Conservation (phyloP, 2,329 filamentous ascomycete genomes). For the Diplodia scrobiculata region DNA sequence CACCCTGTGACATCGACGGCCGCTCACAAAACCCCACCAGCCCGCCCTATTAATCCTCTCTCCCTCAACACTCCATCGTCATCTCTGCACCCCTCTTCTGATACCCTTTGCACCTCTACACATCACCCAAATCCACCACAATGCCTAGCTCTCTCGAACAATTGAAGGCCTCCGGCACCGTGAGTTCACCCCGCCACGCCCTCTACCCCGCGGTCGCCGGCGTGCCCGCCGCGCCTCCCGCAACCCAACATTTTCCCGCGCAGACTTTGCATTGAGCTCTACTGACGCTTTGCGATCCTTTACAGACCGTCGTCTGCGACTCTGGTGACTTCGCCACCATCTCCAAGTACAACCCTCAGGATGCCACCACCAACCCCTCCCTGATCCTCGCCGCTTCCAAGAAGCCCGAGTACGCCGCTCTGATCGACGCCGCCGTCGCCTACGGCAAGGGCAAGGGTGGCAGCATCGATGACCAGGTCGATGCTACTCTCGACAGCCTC, state of each 20-base stretch:
- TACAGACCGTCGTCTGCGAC: conserved; percentile 90
- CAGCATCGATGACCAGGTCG: conserved; percentile 77
- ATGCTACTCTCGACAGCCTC: conserved; percentile 86
- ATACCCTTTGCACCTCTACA: conserved; percentile 6
- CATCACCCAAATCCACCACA: conserved; percentile 32
- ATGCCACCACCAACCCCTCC: conserved; percentile 99
- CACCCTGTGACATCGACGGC: conserved; percentile 25
- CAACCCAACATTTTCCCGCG: conserved; percentile 18
- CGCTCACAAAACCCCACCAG: conserved; percentile 29
- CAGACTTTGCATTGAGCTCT: conserved; percentile 9
- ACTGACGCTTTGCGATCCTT: conserved; percentile 30
- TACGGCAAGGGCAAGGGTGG: conserved; percentile 77
- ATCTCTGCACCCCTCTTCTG: conserved; percentile 4
- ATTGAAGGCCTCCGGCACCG: conserved; percentile 94
- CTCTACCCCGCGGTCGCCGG: conserved; percentile 27
- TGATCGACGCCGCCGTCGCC: conserved; percentile 82
- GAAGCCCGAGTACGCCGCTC: conserved; percentile 91
- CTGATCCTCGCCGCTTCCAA: conserved; percentile 97
- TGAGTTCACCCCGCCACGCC: conserved; percentile 58
- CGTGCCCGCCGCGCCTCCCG: conserved; percentile 26
- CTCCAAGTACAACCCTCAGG: conserved; percentile 99
- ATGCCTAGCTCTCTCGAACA: conserved; percentile 95
- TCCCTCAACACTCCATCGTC: conserved; percentile 14
- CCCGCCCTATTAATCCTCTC: conserved; percentile 23
- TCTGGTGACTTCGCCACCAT: conserved; percentile 86